Base-by-base conservation (phyloP, 164 flowering plant species). In the Santalum album region DNA sequence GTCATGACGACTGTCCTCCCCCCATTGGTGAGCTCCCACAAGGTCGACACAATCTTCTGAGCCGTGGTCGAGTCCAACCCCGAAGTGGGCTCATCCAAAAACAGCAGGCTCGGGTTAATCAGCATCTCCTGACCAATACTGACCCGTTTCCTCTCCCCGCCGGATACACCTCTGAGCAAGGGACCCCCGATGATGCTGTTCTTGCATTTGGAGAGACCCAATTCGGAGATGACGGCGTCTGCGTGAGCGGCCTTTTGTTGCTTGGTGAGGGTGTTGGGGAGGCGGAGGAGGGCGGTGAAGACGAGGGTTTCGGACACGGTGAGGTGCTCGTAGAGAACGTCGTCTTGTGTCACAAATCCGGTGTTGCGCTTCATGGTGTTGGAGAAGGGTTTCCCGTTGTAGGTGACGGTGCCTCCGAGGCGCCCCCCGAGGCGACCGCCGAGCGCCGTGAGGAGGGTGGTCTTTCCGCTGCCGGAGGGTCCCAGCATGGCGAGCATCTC, bases 391-490 rank as follows among this genome's bases (percentile, higher is more conserved):
- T 66, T 70, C 29, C 66, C 78, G 23, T 86, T 88, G 81, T 78
- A 88, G 32, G 81, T 72, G 51, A 86, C 75, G 57, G 18, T 49
- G 22, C 96, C 96, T 0, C 19, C 12, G 0, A 80, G 75, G 6
- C 40, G n/a, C 0, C 80, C 79, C 4, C 68, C 65, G 0, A 80
- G 79, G 0, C 86, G 68, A 12, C 95, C 95, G 0, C 86, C 91
- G 0, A 89, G 58, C 10, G 89, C 95, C 0, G 89, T 80, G 0
- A 89, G 59, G 1, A 84, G 74, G 2, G 95, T 86, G 6, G 96
- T 86, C 72, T 89, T 89, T 60, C 96, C 96, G 21, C 91, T 76
- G 38, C 96, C 96, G 0, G 96, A 89, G 1, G 96, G 96, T 20
- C 96, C 96, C 14, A 85, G 40, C 83, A 85, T 77, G 32, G 94